Percentiles rank a stretch among this genome's conserved stretches.
Conservation (phyloP, 208 protist genomes). For the Strigomonas culicis region DNA sequence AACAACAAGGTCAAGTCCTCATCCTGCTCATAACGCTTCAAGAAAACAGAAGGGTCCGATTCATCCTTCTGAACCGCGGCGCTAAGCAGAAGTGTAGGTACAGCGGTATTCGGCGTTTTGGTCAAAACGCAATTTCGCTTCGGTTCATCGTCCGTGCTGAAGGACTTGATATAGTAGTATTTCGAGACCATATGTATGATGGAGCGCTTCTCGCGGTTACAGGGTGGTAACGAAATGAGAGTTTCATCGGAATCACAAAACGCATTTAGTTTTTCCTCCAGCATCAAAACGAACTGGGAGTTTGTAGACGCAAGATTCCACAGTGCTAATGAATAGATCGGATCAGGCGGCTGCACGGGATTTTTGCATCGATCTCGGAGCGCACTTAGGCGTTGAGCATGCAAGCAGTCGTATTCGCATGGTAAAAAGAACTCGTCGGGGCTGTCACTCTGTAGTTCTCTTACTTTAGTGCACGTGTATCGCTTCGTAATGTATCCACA, state of each 20-base stretch:
- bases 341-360: slow-evolving; percentile 19
- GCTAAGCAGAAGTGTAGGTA: slow-evolving; percentile 35
- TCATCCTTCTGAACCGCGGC: slow-evolving; percentile 20
- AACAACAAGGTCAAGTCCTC: neutral
- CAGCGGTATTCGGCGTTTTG: slow-evolving; percentile 29
- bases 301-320: slow-evolving; percentile 36
- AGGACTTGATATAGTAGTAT: slow-evolving; percentile 58
- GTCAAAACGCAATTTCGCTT: slow-evolving; percentile 50
- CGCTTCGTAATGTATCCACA: slow-evolving; percentile 38
- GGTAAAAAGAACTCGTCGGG: slow-evolving; percentile 13
- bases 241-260: slow-evolving; percentile 35
- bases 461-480: slow-evolving; percentile 40
- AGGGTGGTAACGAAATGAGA: slow-evolving; percentile 38
- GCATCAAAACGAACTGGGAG: slow-evolving; percentile 19
- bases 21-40: neutral
- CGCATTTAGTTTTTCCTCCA: slow-evolving; percentile 35
- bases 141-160: slow-evolving; percentile 47
- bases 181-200: slow-evolving; percentile 50
- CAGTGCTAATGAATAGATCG: slow-evolving; percentile 54
- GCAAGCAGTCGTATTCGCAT: slow-evolving; percentile 35
- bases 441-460: slow-evolving; percentile 23
- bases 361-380: slow-evolving; percentile 6
- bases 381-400: slow-evolving; percentile 21
- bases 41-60: neutral
- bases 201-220: slow-evolving; percentile 33